Percentiles rank a stretch among this genome's conserved stretches.
These are phyloP conservation scores for Pichia kudriavzevii DNA, from an alignment of 1,139 yeast species.

Conservation along the genomic window DNA sequence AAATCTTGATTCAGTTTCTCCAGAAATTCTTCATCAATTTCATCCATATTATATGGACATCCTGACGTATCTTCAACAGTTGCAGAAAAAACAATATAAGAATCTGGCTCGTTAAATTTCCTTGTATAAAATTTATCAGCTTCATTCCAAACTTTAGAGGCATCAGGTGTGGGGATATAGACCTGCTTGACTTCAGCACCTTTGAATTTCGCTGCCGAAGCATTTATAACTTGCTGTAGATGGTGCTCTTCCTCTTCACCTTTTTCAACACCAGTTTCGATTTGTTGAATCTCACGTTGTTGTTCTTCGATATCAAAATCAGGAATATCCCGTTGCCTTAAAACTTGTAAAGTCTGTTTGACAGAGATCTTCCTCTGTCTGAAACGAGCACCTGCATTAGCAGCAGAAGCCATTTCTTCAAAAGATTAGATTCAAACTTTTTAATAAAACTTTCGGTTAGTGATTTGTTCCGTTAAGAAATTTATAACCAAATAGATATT, in stretches of 20 bases:
- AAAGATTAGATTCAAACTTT: no score
- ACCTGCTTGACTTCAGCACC: constrained; percentile 53
- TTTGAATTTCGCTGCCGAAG: constrained; percentile 55
- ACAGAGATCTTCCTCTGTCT: constrained; percentile 89
- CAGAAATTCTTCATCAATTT: constrained; percentile 68
- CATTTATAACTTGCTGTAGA: constrained; percentile 81
- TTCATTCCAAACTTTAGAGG: constrained; percentile 75
- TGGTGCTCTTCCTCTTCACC: constrained; percentile 97
- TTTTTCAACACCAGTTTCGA: constrained; percentile 97
- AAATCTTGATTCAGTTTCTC: constrained; percentile 33
- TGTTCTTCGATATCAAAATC: constrained; percentile 65
- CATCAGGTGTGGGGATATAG: constrained; percentile 96
- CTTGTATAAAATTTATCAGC: constrained; percentile 66
- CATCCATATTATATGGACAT: constrained; percentile 85
- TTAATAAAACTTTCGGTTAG: no score
- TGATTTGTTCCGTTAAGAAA: no score
- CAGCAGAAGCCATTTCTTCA: constrained; percentile 25
- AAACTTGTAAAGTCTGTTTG: constrained; percentile 78
- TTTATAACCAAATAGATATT: no score
- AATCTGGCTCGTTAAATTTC: constrained; percentile 61
- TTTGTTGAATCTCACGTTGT: constrained; percentile 80
- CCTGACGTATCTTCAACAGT: constrained; percentile 94
- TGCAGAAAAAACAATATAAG: constrained; percentile 83
- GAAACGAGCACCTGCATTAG: constrained; percentile 57
- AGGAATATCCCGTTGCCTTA: constrained; percentile 73